These are phyloP conservation scores for Corchorus capsularis DNA, from an alignment of 345 rosid genomes.

Conservation along the genomic window DNA sequence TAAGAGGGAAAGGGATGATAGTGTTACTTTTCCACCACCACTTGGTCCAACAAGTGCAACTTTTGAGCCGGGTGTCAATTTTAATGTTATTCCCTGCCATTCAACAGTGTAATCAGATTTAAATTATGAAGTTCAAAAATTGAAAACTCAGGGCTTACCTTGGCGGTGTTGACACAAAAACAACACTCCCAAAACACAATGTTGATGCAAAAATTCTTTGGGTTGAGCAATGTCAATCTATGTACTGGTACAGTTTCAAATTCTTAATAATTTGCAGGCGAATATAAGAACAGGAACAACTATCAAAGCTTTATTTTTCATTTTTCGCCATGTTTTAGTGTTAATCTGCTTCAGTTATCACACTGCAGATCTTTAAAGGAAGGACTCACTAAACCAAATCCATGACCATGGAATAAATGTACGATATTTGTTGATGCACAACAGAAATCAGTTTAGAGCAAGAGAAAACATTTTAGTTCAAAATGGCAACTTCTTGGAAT, in stretches of 20 bases:
- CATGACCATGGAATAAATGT: background rate
- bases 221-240: background rate
- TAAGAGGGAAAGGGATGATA: conserved; percentile 6
- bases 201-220: background rate
- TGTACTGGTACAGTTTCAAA: background rate
- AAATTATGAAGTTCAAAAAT: background rate
- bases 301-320: background rate
- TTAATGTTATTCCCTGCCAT: conserved; percentile 37
- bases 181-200: background rate
- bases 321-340: background rate
- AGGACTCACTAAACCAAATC: background rate
- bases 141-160: background rate
- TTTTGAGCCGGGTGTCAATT: conserved; percentile 81
- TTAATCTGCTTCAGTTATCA: background rate
- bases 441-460: background rate
- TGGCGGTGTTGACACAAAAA: background rate
- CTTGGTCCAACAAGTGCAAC: conserved; percentile 96
- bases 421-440: background rate
- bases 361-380: background rate
- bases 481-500: background rate
- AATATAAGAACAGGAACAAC: background rate
- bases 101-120: background rate
- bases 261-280: background rate
- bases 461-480: background rate
- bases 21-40: conserved; percentile 91